Evolutionary conservation across 345 rosid genomes (phyloP), one percentile per base, ranked within the genome.

Genomic region (Citrus hindsii): DNA sequence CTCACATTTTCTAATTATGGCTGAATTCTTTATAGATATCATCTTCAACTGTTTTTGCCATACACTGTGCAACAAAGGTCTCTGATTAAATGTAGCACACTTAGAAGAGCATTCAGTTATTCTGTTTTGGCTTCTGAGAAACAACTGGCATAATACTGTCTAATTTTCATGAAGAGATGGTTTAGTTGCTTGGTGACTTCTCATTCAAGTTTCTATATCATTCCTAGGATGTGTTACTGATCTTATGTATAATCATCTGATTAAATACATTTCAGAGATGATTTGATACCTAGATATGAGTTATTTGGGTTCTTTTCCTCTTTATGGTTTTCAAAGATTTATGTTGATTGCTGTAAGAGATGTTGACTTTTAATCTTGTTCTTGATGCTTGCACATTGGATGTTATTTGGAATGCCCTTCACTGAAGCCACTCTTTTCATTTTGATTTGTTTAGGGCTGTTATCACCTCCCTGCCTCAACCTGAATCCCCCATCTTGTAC

Each of bases 111-210:
- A 42, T 64, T 75, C 32, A 35, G 18, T 60, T 38, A 30, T 16
- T 60, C 24, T 74, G 48, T 74, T 74, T 74, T 74, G 35, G 14
- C 67, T 7, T 74, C 53, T 60, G 35, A 37, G 67, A 32, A 59
- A 73, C 55, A 9, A 25, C 28, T 4, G 67, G 67, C 32, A 24
- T 55, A 30, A 48, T 27, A 25, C 14, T 16, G 35, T 46, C 51
- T 35, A 70, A 28, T 10, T 70, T 70, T 48, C 24, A 14, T 30
- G 40, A 16, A 18, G 25, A 28, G 12, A 70, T 51, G 65, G 33
- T 73, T 56, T 22, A 33, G 24, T 9, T 53, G 9, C 32, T 40
- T 22, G 66, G 32, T 58, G 77, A 25, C 24, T 74, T 61, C 35
- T 19, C 28, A 38, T 55, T 7, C 37, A 74, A 25, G 68, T 32